Base-by-base conservation (phyloP, 768 basidiomycete species). In the Hebeloma cylindrosporum region DNA sequence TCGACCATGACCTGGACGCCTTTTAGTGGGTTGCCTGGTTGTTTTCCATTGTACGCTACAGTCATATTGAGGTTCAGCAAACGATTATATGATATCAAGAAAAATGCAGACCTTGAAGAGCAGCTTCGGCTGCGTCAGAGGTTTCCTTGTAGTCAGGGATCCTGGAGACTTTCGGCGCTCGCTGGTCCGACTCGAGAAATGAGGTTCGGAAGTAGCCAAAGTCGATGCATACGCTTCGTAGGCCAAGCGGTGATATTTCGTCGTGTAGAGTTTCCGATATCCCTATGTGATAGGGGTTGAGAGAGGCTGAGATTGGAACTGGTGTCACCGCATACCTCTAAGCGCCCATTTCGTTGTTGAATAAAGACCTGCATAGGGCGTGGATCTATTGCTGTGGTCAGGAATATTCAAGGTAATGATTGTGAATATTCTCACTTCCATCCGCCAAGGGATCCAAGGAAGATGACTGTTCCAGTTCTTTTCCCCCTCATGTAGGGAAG, bases 401-500 rank as follows among this genome's bases (percentile, higher is more conserved):
- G 9, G 7, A 11, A 5, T n/a, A 3, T 28, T 14, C 9, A 37
- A 34, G 33, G 16, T 14, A 20, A 8, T 16, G 14, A 11, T 16
- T 43, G 6, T n/a, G 20, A 37, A 27, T 40, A 2, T 41, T 26
- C 55, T 30, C 29, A 68, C 66, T 44, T 52, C 74, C 75, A 68
- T 25, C 65, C 67, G 2, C 54, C 53, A 10, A 64, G 22, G 6
- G 75, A 78, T 1, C 74, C 73, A 4, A 74, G 52, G 59, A 66
- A 74, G 1, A 72, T 57, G 14, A 78, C 54, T 0, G 68, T 73
- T 1, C 76, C 76, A 0, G 62, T 53, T 44, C 61, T 67, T 20
- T 65, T 54, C 33, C 63, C 59, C 5, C 76, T 62, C 70, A 78
- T 69, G 54, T 73, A 68, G 0, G 76, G 75, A 8, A 77, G 60